Evolutionary conservation across 1,284 basidiomycete species (phyloP).

Genomic region (Cryptococcus maquisensis): DNA sequence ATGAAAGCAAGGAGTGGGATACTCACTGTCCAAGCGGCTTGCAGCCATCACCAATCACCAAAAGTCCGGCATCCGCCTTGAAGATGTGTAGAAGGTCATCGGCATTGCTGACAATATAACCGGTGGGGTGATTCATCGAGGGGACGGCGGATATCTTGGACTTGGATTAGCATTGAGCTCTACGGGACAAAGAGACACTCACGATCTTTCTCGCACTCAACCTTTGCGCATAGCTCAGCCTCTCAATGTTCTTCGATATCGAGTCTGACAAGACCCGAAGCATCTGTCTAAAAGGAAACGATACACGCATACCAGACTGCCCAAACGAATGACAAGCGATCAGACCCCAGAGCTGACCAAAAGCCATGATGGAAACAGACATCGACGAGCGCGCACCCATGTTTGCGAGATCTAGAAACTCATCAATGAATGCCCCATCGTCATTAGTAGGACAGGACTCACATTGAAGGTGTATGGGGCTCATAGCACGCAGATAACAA

Average conservation of each 20-base stretch:
- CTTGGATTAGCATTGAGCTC: neutral
- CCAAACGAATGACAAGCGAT: constrained; percentile 82
- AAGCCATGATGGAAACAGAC: constrained; percentile 81
- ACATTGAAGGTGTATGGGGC: constrained; percentile 84
- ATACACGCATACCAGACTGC: constrained; percentile 70
- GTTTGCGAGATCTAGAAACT: constrained; percentile 63
- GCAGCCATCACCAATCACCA: constrained; percentile 79
- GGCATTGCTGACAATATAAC: constrained; percentile 81
- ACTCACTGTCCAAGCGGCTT: constrained; percentile 66
- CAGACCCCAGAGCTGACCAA: constrained; percentile 78
- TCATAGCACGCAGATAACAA: constrained; percentile 81
- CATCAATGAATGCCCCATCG: neutral
- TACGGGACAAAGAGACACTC: constrained; percentile 20
- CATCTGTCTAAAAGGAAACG: constrained; percentile 79
- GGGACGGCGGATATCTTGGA: constrained; percentile 71
- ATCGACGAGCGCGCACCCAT: constrained; percentile 78
- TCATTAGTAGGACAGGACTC: neutral
- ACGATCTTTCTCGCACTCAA: constrained; percentile 74
- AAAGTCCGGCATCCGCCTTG: constrained; percentile 77
- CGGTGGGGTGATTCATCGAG: constrained; percentile 67
- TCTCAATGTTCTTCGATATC: constrained; percentile 77
- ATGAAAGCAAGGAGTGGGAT: neutral
- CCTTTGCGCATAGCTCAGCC: constrained; percentile 73
- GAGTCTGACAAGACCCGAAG: constrained; percentile 74
- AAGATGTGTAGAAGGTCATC: constrained; percentile 77